Conservation (phyloP, 2,329 filamentous ascomycete species). For the Coniochaeta prunicola region DNA sequence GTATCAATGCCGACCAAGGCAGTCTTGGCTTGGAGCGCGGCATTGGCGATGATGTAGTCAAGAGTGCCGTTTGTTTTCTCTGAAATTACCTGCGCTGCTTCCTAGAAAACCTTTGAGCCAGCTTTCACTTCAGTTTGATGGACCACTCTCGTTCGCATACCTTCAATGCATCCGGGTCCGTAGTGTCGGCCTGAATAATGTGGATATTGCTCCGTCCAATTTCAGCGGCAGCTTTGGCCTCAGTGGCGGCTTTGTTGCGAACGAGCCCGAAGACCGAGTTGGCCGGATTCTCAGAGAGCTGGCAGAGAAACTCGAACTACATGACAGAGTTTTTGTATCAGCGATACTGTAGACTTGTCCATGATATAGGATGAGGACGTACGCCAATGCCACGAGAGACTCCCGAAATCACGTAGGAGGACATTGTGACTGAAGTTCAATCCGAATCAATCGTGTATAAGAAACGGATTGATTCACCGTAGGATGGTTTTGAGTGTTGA, state of each 20-base stretch:
- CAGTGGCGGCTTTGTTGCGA: slow-evolving; percentile 15
- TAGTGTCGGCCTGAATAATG: slow-evolving; percentile 3
- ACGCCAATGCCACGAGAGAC: slow-evolving; percentile 10
- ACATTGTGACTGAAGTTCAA: slow-evolving; percentile 4
- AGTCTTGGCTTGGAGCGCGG: slow-evolving; percentile 4
- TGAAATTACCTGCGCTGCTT: slow-evolving; percentile 1
- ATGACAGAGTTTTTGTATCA: neutral
- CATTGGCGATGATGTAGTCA: slow-evolving; percentile 3
- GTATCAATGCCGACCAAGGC: slow-evolving; percentile 2
- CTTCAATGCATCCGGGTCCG: slow-evolving; percentile 1
- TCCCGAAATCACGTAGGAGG: slow-evolving; percentile 11
- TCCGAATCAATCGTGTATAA: neutral
- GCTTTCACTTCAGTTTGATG: neutral
- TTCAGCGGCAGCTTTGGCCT: slow-evolving; percentile 2
- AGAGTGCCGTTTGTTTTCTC: slow-evolving; percentile 1
- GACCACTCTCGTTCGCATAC: slow-evolving; percentile 1
- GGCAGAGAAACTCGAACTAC: slow-evolving; percentile 13
- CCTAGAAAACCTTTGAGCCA: neutral
- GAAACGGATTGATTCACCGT: neutral
- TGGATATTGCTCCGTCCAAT: slow-evolving; percentile 1
- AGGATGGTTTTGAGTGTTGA: neutral
- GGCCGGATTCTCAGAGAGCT: slow-evolving; percentile 31
- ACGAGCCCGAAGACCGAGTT: slow-evolving; percentile 37
- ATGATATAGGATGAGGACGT: neutral
- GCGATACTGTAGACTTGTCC: neutral